Conservation (phyloP, 306 rosid genomes). For the Cucurbita maxima region DNA sequence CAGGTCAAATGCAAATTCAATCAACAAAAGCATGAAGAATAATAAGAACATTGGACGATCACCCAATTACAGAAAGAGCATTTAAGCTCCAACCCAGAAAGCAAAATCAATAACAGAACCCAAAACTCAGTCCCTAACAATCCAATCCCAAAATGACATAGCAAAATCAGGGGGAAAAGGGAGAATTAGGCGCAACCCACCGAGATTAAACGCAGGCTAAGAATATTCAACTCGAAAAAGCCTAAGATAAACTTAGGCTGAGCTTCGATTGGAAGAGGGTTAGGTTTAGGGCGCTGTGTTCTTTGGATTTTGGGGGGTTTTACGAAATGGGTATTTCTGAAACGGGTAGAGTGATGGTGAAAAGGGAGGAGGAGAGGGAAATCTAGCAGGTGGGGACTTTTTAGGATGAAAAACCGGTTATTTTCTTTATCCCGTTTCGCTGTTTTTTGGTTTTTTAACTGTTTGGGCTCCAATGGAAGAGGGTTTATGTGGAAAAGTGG, state of each 20-base stretch:
- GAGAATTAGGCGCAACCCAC: neutral
- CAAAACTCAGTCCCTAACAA: neutral
- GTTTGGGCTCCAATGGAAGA: neutral
- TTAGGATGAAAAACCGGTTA: slow-evolving; percentile 6
- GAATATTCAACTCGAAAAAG: slow-evolving; percentile 15
- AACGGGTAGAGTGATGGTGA: no score
- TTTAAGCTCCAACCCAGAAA: neutral
- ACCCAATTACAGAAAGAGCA: neutral
- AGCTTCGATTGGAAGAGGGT: neutral
- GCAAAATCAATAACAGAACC: neutral
- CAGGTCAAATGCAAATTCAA: neutral
- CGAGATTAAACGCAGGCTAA: slow-evolving; percentile 23
- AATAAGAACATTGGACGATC: neutral
- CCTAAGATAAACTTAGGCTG: slow-evolving; percentile 7
- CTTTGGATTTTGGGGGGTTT: neutral
- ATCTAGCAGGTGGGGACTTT: neutral
- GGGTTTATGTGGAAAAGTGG: neutral
- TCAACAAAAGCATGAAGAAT: neutral
- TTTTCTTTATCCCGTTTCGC: neutral
- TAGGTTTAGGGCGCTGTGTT: neutral
- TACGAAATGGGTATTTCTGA: slow-evolving; percentile 6
- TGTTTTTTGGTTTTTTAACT: neutral
- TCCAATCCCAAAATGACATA: neutral
- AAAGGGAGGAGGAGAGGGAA: neutral
- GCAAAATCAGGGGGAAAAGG: neutral